Evolutionary conservation across 208 protist genomes (phyloP), one percentile per base, ranked within the genome.

Genomic region (Trypanosoma theileri): DNA sequence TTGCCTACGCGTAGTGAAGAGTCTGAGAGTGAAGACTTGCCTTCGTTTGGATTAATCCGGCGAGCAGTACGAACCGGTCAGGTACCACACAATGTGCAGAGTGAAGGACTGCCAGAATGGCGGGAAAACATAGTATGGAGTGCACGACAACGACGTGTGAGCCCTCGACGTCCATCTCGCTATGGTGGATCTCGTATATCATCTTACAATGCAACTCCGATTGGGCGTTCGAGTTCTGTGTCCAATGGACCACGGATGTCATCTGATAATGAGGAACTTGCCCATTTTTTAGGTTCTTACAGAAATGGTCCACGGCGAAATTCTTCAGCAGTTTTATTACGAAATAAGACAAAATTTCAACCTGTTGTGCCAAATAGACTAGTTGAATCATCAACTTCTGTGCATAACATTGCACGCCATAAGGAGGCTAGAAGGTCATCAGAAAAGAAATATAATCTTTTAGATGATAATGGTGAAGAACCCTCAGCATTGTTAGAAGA

Each of bases 401-500:
- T 35, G 28, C 28, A 35, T 35, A 26, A 11, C 0, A 24, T 44
- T 9, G 4, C 52, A 53, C 54, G 28, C 16, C 64, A 26, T n/a
- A 46, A 21, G 11, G n/a, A 42, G 16, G 6, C 14, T 11, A n/a
- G 21, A 54, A 45, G 9, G 8, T 22, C 54, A 8, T 31, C 42
- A 61, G 22, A 56, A 13, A 59, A 17, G 10, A 68, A 68, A 42
- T 68, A 68, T 58, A 48, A 35, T 40, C 50, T 68, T 48, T 16
- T 68, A 6, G 62, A 68, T 13, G 48, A 31, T 40, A 40, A 59
- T 3, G 1, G 28, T 51, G 41, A 58, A 13, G 4, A 46, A 24
- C 13, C 22, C 24, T 44, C 26, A 19, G 44, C 19, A n/a, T 13
- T 46, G 2, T 2, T 63, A 17, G 66, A 61, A 19, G 44, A 63